Conservation (phyloP, 2,329 filamentous ascomycete genomes). For the Xylaria arbuscula region DNA sequence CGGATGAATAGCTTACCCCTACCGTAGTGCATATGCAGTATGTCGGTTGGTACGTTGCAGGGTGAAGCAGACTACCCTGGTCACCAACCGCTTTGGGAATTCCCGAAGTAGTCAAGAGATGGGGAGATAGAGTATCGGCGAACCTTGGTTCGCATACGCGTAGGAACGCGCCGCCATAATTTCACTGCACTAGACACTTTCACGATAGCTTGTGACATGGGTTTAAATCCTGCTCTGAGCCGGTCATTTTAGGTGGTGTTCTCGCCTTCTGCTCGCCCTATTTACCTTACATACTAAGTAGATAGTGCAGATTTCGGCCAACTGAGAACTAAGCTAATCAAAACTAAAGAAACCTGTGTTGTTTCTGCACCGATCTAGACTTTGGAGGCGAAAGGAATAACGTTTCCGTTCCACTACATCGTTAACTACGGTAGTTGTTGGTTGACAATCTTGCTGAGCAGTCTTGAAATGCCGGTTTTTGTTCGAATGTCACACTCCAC, state of each 20-base stretch:
- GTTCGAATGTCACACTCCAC: neutral
- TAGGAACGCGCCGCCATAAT: neutral
- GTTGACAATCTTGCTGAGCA: neutral
- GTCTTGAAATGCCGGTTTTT: neutral
- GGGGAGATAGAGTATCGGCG: neutral
- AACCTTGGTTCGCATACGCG: conserved; percentile 1
- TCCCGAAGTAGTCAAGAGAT: neutral
- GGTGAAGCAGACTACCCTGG: neutral
- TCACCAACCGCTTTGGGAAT: neutral
- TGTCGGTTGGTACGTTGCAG: neutral
- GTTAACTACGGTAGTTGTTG: neutral
- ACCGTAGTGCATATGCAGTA: neutral
- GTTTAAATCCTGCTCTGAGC: conserved; percentile 2
- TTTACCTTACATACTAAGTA: neutral
- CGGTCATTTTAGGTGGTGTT: neutral
- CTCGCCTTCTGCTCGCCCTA: neutral
- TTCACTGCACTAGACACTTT: neutral
- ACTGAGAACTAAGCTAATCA: conserved; percentile 3
- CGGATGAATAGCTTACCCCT: neutral
- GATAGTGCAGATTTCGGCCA: neutral
- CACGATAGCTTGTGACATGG: neutral
- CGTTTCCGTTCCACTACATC: neutral
- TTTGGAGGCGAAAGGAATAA: neutral
- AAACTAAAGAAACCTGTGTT: neutral
- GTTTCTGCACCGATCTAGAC: neutral